Evolutionary conservation across 2,329 filamentous ascomycete genomes (phyloP).

Genomic region (Epicoccum nigrum): DNA sequence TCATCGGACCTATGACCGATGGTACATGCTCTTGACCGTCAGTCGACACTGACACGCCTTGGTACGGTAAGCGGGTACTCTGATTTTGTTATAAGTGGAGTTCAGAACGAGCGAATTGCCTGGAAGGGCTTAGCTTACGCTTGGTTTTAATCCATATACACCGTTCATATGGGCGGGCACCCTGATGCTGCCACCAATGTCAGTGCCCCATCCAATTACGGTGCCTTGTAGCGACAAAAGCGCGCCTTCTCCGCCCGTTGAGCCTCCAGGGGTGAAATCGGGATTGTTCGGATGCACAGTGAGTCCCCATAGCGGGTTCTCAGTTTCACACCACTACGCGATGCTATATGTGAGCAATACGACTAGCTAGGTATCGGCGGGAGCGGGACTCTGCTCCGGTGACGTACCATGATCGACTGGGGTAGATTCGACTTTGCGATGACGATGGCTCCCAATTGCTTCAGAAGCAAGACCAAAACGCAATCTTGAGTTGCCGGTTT

Average conservation of each 20-base stretch:
- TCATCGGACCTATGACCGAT: slow-evolving; percentile 66
- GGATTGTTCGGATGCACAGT: slow-evolving; percentile 64
- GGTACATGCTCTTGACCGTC: slow-evolving; percentile 70
- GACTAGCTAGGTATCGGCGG: slow-evolving; percentile 39
- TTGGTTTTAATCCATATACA: slow-evolving; percentile 62
- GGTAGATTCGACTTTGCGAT: slow-evolving; percentile 61
- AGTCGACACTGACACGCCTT: slow-evolving; percentile 64
- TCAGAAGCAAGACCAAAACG: slow-evolving; percentile 63
- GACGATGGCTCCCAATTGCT: slow-evolving; percentile 57
- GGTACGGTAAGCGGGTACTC: slow-evolving; percentile 64
- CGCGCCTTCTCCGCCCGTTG: slow-evolving; percentile 65
- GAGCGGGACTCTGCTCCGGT: slow-evolving; percentile 1
- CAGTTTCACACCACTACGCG: slow-evolving; percentile 63
- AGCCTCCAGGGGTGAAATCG: slow-evolving; percentile 61
- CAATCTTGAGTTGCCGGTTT: slow-evolving; percentile 58
- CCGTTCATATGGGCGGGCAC: slow-evolving; percentile 67
- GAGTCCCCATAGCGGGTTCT: slow-evolving; percentile 66
- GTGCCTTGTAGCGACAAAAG: slow-evolving; percentile 61
- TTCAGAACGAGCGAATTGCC: slow-evolving; percentile 2
- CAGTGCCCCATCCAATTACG: slow-evolving; percentile 64
- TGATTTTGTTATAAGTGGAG: slow-evolving; percentile 31
- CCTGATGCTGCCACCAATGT: slow-evolving; percentile 63
- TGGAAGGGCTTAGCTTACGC: slow-evolving; percentile 27
- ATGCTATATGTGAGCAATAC: slow-evolving; percentile 49
- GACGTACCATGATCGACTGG: slow-evolving; percentile 60